phyloP scores from a whole-genome alignment of 2,329 filamentous ascomycete species.

The Neofusicoccum sp. region DNA sequence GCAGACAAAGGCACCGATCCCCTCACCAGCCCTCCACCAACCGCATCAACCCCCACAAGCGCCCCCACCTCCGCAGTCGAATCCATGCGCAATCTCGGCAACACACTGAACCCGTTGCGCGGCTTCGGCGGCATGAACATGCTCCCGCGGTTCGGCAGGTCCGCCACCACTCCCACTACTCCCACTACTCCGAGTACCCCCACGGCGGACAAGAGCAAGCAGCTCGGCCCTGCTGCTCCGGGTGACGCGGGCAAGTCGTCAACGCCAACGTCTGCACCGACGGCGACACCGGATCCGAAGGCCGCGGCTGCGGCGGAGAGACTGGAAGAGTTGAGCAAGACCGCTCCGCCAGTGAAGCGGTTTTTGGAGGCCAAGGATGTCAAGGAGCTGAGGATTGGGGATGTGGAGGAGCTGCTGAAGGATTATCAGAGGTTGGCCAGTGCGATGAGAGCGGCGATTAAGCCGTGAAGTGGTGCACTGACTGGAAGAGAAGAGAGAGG shows the following conservation, averaged over 20 bases:
- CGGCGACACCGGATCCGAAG: conserved; percentile 29
- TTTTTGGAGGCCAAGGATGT: conserved; percentile 52
- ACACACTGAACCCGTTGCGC: conserved; percentile 79
- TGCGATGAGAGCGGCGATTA: conserved; percentile 38
- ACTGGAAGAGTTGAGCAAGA: conserved; percentile 48
- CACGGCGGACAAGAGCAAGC: not conserved
- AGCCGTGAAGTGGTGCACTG: not conserved
- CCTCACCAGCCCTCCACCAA: conserved; percentile 26
- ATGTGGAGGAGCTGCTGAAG: conserved; percentile 51
- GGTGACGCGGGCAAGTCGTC: not conserved
- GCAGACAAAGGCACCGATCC: conserved; percentile 29
- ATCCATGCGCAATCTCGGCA: conserved; percentile 79
- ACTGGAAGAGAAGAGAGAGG: no score
- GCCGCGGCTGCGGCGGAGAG: conserved; percentile 46
- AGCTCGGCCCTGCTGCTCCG: not conserved
- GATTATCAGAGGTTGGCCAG: conserved; percentile 49
- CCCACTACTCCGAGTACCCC: conserved; percentile 26
- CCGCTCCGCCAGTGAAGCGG: conserved; percentile 49
- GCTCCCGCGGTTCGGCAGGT: conserved; percentile 74
- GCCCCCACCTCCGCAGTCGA: conserved; percentile 67
- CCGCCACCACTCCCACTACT: conserved; percentile 48
- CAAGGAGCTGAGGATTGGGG: conserved; percentile 49
- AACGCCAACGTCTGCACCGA: not conserved
- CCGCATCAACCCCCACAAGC: conserved; percentile 23
- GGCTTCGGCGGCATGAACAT: conserved; percentile 73